Conservation (phyloP, 805 yeast genomes). For the Yamadazyma kitorensis region DNA sequence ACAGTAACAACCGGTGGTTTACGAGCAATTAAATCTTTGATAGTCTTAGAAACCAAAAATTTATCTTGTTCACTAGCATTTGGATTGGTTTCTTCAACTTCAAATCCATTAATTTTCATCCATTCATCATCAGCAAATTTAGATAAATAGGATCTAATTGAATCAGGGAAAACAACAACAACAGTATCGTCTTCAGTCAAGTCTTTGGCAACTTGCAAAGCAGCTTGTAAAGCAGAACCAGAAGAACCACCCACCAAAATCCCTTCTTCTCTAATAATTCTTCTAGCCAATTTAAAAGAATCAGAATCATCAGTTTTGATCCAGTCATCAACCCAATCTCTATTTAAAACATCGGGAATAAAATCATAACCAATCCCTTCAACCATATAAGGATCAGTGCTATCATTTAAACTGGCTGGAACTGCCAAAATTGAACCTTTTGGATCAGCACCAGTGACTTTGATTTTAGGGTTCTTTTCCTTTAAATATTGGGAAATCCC, state of each 20-base stretch:
- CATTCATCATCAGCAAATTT: conserved; percentile 90
- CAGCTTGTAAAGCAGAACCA: conserved; percentile 80
- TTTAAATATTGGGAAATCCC: conserved; percentile 82
- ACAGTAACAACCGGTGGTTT: conserved; percentile 82
- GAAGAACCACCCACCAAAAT: conserved; percentile 87
- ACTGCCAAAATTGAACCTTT: conserved; percentile 80
- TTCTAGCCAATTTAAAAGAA: conserved; percentile 75
- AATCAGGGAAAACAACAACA: conserved; percentile 83
- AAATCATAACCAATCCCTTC: conserved; percentile 93
- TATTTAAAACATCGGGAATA: conserved; percentile 74
- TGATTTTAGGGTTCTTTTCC: conserved; percentile 60
- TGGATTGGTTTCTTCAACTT: conserved; percentile 48
- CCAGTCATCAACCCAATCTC: conserved; percentile 71
- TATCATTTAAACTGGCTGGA: conserved; percentile 67
- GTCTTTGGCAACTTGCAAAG: conserved; percentile 63
- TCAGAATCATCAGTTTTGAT: conserved; percentile 82
- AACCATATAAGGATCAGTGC: conserved; percentile 64
- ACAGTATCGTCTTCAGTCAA: conserved; percentile 71
- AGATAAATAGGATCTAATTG: conserved; percentile 80
- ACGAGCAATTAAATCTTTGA: conserved; percentile 58
- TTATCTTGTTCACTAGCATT: conserved; percentile 41
- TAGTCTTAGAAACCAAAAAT: conserved; percentile 43
- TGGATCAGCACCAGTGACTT: conserved; percentile 81
- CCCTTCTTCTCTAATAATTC: conserved; percentile 82
- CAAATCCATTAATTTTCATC: conserved; percentile 76